phyloP scores from a whole-genome alignment of 495 filamentous ascomycete genomes.

The Stereocaulon alpinum region DNA sequence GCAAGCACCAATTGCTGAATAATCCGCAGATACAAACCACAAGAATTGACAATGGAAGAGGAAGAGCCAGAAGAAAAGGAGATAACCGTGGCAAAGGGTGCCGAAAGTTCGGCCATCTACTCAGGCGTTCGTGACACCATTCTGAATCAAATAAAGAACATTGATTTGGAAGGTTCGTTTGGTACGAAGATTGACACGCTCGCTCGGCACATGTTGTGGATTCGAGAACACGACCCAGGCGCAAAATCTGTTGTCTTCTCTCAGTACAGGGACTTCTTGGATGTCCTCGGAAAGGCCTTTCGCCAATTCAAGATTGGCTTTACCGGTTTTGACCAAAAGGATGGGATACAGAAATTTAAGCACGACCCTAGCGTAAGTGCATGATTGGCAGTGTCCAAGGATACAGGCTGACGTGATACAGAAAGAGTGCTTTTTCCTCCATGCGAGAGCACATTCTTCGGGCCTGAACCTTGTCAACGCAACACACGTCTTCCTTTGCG shows the following conservation, averaged over 20 bases:
- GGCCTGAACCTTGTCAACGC: constrained; percentile 87
- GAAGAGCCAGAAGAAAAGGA: constrained; percentile 35
- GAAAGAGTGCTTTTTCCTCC: constrained; percentile 77
- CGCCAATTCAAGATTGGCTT: constrained; percentile 56
- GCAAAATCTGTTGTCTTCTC: constrained; percentile 87
- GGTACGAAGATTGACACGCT: constrained; percentile 85
- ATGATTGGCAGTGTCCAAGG: background rate
- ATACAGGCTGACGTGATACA: constrained; percentile 15
- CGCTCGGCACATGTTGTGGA: constrained; percentile 71
- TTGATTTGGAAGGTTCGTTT: constrained; percentile 65
- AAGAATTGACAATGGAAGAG: constrained; percentile 56
- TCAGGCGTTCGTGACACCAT: constrained; percentile 58
- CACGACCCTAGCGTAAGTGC: constrained; percentile 49
- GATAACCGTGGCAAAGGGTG: background rate
- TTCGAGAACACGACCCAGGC: constrained; percentile 73
- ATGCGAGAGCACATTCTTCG: constrained; percentile 77
- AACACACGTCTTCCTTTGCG: constrained; percentile 88
- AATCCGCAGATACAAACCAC: constrained; percentile 49
- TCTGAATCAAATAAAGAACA: constrained; percentile 70
- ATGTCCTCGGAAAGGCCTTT: constrained; percentile 59
- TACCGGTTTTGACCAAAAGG: constrained; percentile 49
- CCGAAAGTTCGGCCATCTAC: constrained; percentile 52
- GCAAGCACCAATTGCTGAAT: background rate
- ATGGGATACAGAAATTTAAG: constrained; percentile 64
- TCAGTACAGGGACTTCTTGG: constrained; percentile 75